These are phyloP conservation scores for Davidsoniella neocaledoniae DNA, from an alignment of 2,329 filamentous ascomycete genomes.

Conservation along the genomic window DNA sequence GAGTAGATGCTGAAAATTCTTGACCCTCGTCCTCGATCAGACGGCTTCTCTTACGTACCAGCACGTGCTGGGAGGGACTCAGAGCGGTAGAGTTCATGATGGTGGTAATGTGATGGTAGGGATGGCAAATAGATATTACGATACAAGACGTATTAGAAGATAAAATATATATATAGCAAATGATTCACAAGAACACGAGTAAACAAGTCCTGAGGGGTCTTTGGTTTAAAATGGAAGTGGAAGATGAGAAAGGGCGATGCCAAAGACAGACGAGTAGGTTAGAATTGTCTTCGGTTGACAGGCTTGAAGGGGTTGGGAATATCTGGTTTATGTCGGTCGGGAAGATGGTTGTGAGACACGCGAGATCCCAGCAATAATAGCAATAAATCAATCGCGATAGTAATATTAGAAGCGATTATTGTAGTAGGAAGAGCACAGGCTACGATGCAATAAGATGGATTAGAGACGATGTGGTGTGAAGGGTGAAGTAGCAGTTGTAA, in stretches of 20 bases:
- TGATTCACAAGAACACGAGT: neutral
- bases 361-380: too few species aligned
- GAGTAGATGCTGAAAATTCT: neutral
- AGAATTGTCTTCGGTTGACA: neutral
- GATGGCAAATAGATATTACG: neutral
- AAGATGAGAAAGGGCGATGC: neutral
- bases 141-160: neutral
- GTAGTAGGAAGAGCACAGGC: too few species aligned
- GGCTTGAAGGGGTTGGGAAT: slow-evolving; percentile 6
- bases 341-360: too few species aligned
- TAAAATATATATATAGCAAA: neutral
- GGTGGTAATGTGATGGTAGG: neutral
- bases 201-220: slow-evolving; percentile 1
- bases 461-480: too few species aligned
- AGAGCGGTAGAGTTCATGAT: slow-evolving; percentile 6
- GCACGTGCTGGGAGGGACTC: slow-evolving; percentile 6
- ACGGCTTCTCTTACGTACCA: slow-evolving; percentile 12
- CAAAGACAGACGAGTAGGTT: neutral
- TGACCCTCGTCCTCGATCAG: slow-evolving; percentile 10
- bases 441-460: too few species aligned
- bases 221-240: neutral
- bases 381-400: too few species aligned
- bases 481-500: too few species aligned
- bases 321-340: neutral
- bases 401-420: too few species aligned